These are phyloP conservation scores for Thalassiosira exigua DNA, from an alignment of 352 stramenopile species.

Conservation along the genomic window DNA sequence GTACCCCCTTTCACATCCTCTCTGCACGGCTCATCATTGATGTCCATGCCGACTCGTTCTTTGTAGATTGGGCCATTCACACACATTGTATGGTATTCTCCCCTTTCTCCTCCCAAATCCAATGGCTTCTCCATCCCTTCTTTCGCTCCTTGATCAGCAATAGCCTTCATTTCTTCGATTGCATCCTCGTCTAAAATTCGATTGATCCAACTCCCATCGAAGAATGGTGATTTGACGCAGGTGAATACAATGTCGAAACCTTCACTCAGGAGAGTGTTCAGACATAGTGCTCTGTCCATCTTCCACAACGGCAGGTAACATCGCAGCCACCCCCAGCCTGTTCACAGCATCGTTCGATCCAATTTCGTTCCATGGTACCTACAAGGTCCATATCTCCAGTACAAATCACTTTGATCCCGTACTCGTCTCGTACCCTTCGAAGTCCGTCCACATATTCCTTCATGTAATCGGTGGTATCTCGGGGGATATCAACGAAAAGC, in stretches of 20 bases:
- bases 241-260: constrained; percentile 65
- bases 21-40: constrained; percentile 14
- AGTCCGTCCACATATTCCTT: constrained; percentile 66
- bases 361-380: constrained; percentile 64
- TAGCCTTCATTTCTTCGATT: constrained; percentile 53
- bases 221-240: constrained; percentile 69
- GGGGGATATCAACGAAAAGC: constrained; percentile 21
- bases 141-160: constrained; percentile 23
- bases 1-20: constrained; percentile 9
- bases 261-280: constrained; percentile 51
- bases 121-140: constrained; percentile 27
- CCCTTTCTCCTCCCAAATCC: constrained; percentile 75
- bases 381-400: constrained; percentile 78
- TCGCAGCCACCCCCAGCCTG: constrained; percentile 32
- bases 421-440: constrained; percentile 43
- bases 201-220: constrained; percentile 66
- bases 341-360: constrained; percentile 65
- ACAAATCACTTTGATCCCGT: constrained; percentile 59
- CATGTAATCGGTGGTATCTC: constrained; percentile 55
- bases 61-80: constrained; percentile 65
- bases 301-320: constrained; percentile 67
- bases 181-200: constrained; percentile 46
- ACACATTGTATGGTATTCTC: constrained; percentile 81
- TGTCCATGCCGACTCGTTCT: constrained; percentile 26
- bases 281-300: constrained; percentile 39